A percentile compares a stretch with the other conserved stretches of the same genome.
These are phyloP conservation scores for Fusarium algeriense DNA, from an alignment of 2,329 filamentous ascomycete genomes.

Conservation along the genomic window DNA sequence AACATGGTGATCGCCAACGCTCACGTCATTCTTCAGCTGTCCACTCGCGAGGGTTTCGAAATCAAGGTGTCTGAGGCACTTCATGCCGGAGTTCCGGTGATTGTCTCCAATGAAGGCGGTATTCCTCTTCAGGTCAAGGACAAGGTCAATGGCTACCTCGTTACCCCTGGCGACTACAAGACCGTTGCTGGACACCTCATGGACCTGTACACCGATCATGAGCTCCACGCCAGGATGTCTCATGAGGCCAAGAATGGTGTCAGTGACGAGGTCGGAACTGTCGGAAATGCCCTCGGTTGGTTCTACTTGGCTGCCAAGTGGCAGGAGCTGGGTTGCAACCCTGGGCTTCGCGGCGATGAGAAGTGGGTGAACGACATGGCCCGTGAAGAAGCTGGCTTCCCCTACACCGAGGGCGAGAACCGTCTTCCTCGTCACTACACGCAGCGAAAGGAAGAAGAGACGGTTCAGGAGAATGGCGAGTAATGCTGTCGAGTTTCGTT, in stretches of 20 bases:
- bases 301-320: constrained; percentile 80
- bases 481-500: constrained; percentile 3
- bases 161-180: constrained; percentile 76
- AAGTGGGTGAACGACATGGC: constrained; percentile 59
- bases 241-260: constrained; percentile 73
- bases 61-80: constrained; percentile 88
- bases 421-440: constrained; percentile 62
- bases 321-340: constrained; percentile 63
- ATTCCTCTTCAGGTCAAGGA: constrained; percentile 84
- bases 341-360: constrained; percentile 67
- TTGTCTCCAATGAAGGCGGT: constrained; percentile 80
- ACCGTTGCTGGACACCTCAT: constrained; percentile 76
- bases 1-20: constrained; percentile 81
- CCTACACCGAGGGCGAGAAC: constrained; percentile 71
- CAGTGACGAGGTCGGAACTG: constrained; percentile 84
- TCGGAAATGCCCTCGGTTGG: constrained; percentile 82
- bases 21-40: constrained; percentile 81
- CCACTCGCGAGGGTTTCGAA: constrained; percentile 85
- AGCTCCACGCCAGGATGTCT: constrained; percentile 75
- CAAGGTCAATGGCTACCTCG: constrained; percentile 78
- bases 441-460: constrained; percentile 32
- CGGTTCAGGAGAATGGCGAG: constrained; percentile 22
- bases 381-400: constrained; percentile 65
- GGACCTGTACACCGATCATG: constrained; percentile 73
- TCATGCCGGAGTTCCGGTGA: constrained; percentile 82